phyloP scores from a whole-genome alignment of 2,329 filamentous ascomycete genomes.

The Didymella pinodella region DNA sequence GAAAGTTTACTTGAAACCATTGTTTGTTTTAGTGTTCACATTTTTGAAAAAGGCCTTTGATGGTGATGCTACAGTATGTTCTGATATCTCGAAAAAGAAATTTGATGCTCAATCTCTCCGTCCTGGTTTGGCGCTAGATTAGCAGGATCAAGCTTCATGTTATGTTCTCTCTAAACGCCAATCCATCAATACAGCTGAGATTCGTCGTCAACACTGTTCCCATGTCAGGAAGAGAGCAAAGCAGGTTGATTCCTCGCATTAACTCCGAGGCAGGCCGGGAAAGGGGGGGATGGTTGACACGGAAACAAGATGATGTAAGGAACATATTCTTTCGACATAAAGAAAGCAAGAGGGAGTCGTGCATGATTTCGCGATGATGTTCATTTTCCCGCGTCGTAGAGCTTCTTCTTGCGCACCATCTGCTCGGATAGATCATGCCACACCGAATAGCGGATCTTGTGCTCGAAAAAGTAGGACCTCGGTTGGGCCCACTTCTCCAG shows the following conservation, averaged over 20 bases:
- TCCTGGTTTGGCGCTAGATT: neutral
- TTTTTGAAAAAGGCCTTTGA: neutral
- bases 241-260: neutral
- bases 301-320: neutral
- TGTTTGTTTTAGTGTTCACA: no score
- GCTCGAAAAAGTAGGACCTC: slow-evolving; percentile 28
- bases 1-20: neutral
- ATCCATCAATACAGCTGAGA: neutral
- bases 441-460: slow-evolving; percentile 48
- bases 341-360: neutral
- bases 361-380: neutral
- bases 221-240: neutral
- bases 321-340: neutral
- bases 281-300: no score
- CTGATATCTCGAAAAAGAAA: neutral
- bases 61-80: neutral
- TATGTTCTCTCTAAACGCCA: slow-evolving; percentile 1
- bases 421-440: slow-evolving; percentile 43
- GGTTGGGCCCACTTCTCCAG: slow-evolving; percentile 38
- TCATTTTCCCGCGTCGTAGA: slow-evolving; percentile 38
- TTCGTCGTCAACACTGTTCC: neutral
- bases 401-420: slow-evolving; percentile 50
- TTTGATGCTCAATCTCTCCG: neutral
- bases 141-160: neutral
- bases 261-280: neutral